These are phyloP conservation scores for Spergularia bocconei DNA, from an alignment of 148 eudicot species.

Conservation along the genomic window DNA sequence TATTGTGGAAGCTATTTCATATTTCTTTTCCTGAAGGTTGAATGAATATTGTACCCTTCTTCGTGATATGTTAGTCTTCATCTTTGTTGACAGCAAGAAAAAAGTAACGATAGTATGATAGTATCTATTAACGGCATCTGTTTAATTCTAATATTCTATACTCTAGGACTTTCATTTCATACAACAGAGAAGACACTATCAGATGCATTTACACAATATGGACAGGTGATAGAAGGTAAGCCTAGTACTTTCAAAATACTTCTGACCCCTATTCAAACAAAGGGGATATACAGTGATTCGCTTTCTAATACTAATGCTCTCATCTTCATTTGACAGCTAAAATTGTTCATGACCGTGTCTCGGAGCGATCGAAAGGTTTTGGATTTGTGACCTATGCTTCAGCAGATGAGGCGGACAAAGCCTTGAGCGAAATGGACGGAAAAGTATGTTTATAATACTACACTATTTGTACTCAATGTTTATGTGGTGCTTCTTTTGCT, in stretches of 20 bases:
- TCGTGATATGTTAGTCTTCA: background rate
- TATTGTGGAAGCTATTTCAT: background rate
- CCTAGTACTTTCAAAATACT: background rate
- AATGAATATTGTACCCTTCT: no score
- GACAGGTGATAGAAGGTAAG: slow-evolving; percentile 70
- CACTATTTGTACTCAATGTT: background rate
- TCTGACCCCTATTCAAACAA: background rate
- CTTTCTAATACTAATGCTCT: background rate
- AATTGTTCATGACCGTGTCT: slow-evolving; percentile 61
- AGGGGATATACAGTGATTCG: background rate
- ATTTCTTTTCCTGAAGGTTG: background rate
- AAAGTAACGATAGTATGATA: background rate
- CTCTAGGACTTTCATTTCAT: slow-evolving; percentile 66
- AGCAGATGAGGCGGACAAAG: slow-evolving; percentile 71
- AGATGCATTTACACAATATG: slow-evolving; percentile 76
- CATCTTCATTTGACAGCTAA: slow-evolving; percentile 46
- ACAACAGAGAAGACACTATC: slow-evolving; percentile 64
- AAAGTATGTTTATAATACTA: slow-evolving; percentile 41
- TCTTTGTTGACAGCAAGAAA: background rate
- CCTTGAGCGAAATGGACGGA: slow-evolving; percentile 67
- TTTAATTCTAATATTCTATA: background rate
- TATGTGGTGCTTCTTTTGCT: background rate
- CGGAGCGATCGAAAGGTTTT: slow-evolving; percentile 78
- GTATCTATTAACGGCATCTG: background rate
- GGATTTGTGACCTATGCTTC: slow-evolving; percentile 88